Conservation (phyloP, 495 filamentous ascomycete genomes). For the Hypoxylon cercidicola region DNA sequence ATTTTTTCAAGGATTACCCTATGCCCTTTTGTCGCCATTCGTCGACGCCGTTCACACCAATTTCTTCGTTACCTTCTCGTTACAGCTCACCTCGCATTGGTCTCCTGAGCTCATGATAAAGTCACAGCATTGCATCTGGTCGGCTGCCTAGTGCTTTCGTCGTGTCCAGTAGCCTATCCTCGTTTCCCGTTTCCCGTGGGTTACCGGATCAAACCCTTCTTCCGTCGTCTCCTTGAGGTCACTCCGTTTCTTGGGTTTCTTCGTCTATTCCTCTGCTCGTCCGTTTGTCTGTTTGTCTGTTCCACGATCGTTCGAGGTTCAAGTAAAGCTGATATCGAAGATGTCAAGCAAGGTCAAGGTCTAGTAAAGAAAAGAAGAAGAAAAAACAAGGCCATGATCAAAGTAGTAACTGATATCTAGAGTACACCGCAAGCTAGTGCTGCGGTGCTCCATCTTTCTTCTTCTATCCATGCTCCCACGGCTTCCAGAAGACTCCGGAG, state of each 20-base stretch:
- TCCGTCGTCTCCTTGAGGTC: constrained; percentile 17
- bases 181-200: constrained; percentile 23
- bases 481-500: constrained; percentile 9
- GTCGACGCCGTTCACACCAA: constrained; percentile 30
- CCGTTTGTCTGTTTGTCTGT: constrained; percentile 7
- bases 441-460: constrained; percentile 6
- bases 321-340: no score
- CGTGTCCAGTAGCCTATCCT: not conserved
- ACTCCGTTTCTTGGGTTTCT: constrained; percentile 3
- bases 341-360: no score
- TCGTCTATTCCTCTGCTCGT: constrained; percentile 16
- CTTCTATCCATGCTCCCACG: not conserved
- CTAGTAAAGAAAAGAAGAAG: no score
- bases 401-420: no score
- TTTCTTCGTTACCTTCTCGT: constrained; percentile 45
- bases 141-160: not conserved
- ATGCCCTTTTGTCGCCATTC: constrained; percentile 1
- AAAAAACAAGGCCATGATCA: no score
- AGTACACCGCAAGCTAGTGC: not conserved
- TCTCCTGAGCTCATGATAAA: constrained; percentile 42
- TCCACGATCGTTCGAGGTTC: no score
- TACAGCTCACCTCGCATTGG: constrained; percentile 37
- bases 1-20: constrained; percentile 31
- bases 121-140: constrained; percentile 36
- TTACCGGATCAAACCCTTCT: constrained; percentile 38